Evolutionary conservation across 371 early-diverging fungal genomes (phyloP), one percentile per base, ranked within the genome.

Genomic region (Saksenaea vasiformis): DNA sequence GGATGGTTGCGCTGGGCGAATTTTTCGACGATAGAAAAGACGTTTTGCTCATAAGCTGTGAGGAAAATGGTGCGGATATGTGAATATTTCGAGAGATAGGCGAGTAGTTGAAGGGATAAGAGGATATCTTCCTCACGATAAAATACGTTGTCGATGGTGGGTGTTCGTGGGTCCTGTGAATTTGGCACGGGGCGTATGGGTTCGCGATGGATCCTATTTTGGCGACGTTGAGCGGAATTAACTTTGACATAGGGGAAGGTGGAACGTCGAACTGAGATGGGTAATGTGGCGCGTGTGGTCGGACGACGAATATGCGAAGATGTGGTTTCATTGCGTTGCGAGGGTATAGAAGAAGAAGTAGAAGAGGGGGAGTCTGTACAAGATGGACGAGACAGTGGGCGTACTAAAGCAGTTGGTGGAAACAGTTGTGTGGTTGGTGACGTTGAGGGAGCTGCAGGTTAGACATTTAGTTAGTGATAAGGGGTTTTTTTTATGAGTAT

Each of bases 21-120:
- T 62, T 83, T 77, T 66, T 93, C 92, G 11, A 92, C 91, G 5
- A 90, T 76, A 5, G 85, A 79, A 76, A 93, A 91, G 14, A 93
- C 90, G 55, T 91, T 89, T 19, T 73, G 77, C 0, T 69, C 62
- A 55, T 86, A 75, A 31, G 82, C 73, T n/a, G 80, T 69, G 74
- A 93, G 87, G 68, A 95, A 79, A 22, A 84, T 62, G 17, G 79
- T 80, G 22, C 93, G 87, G 47, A 92, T 79, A 47, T 85, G 80
- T 26, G 90, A 86, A 74, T 94, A 91, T 74, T 96, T 96, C 51
- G 90, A 90, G 9, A 95, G 82, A 68, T 91, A 93, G 39, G 95
- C 95, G 7, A 94, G 80, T 22, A 96, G 78, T 74, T 95, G 94
- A 61, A 93, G 77, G 1, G 93, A 88, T 35, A 93, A 80, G 15